These are phyloP conservation scores for Trametes cinnabarina DNA, from an alignment of 768 basidiomycete genomes.

Conservation along the genomic window DNA sequence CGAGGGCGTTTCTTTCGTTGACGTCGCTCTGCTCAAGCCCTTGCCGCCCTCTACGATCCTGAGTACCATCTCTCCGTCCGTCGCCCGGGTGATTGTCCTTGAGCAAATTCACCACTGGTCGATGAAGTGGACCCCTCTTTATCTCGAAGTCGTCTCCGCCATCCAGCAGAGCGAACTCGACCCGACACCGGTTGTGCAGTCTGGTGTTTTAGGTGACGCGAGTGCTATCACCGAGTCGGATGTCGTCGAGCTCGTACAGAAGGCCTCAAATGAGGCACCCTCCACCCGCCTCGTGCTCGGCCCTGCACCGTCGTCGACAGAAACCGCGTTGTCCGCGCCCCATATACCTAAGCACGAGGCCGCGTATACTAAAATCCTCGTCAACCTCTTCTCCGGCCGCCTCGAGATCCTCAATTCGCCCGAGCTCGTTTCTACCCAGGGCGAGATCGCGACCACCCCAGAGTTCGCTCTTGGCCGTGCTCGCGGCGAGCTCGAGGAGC, in stretches of 20 bases:
- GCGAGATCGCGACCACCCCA: slow-evolving; percentile 80
- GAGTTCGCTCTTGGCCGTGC: slow-evolving; percentile 94
- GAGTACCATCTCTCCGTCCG: slow-evolving; percentile 57
- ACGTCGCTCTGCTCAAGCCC: slow-evolving; percentile 68
- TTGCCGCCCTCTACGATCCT: slow-evolving; percentile 56
- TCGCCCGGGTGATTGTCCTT: slow-evolving; percentile 70
- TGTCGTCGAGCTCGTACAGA: slow-evolving; percentile 51
- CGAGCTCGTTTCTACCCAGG: slow-evolving; percentile 63
- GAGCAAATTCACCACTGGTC: slow-evolving; percentile 77
- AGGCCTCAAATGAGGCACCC: slow-evolving; percentile 37
- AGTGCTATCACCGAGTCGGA: slow-evolving; percentile 40
- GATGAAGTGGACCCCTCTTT: slow-evolving; percentile 86
- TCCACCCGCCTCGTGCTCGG: slow-evolving; percentile 52
- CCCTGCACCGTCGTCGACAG: slow-evolving; percentile 25
- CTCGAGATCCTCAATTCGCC: slow-evolving; percentile 88
- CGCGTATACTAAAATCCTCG: slow-evolving; percentile 87
- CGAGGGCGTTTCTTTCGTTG: slow-evolving; percentile 62
- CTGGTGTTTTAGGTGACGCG: slow-evolving; percentile 57
- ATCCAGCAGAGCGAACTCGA: slow-evolving; percentile 52
- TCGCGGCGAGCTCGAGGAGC: slow-evolving; percentile 74
- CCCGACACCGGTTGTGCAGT: slow-evolving; percentile 52
- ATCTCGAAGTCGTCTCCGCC: slow-evolving; percentile 74
- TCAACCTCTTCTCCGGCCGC: slow-evolving; percentile 73
- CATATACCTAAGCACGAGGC: slow-evolving; percentile 88
- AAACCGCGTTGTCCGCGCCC: slow-evolving; percentile 35